Base-by-base conservation (phyloP, 495 filamentous ascomycete species). In the Lasiosphaeris hirsuta region DNA sequence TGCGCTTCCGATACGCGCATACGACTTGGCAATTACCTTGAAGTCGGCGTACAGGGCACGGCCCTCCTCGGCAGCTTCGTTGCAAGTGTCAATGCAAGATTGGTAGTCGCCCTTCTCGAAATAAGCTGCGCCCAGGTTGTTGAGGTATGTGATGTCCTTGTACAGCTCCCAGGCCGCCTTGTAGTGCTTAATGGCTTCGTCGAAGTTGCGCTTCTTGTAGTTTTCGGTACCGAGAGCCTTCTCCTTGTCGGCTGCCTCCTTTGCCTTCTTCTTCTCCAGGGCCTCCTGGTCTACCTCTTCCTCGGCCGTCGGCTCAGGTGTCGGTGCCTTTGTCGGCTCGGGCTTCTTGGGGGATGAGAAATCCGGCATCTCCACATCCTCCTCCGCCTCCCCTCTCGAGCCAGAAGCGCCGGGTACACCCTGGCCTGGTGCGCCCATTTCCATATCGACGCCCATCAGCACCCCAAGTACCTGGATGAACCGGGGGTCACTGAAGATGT, bases 161-260 rank as follows among this genome's bases (percentile, higher is more conserved):
- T 92, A 78, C 45, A 93, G 61, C 47, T 92, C 89, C 95, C 95
- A 99, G 2, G 94, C 94, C 70, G 95, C 96, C 65, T 76, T 81
- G 77, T 99, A 99, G 77, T 99, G 92, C 71, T 90, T 85, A 65
- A 97, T 96, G 42, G 94, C 94, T 64, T 86, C 83, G 63, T 97
- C 95, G 56, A 97, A 94, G 65, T 96, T 84, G 63, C 91, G 84
- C 83, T 97, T 96, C 85, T 97, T 99, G 80, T 99, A 99, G 67
- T 86, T 86, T 61, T 96, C 90, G 23, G 92, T 99, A 54, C 94
- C 94, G 47, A 96, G 78, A 54, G 85, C 88, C 82, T 97, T 99
- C 79, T 97, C 91, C 54, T 90, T 87, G 63, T 99, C 94, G 50
- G 90, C 94, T 37, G 89, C 90, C 67, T 86, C 90, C 77, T 97